Evolutionary conservation across 352 stramenopile species (phyloP), one percentile per base, ranked within the genome.

Genomic region (Elongisporangium anandrum): DNA sequence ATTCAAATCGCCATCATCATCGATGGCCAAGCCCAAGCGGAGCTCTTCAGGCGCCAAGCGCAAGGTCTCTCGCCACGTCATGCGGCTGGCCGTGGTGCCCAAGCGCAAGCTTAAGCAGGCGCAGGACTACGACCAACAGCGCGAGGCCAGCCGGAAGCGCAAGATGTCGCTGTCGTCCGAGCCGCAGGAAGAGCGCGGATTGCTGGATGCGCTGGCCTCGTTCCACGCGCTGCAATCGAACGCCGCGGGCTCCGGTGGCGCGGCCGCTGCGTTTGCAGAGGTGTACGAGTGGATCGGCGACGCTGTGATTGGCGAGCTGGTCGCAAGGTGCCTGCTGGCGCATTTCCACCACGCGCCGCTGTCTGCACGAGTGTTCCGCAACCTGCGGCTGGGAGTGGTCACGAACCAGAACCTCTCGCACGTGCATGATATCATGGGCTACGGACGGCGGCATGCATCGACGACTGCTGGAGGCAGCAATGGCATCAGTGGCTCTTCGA

Each of bases 281-380:
- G 81, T 88, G 45, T 79, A 79, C 62, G 84, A 93, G 65, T 93
- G 84, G 84, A 60, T 93, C 23, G 84, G 84, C 39, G 84, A 93
- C 54, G 81, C 84, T 5, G 73, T 90, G 10, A 71, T 91, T 15
- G 79, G 82, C n/a, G 84, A 93, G 64, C 58, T 91, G 1, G 76
- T 89, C 15, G 81, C 72, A 2, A 64, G 81, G 8, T 88, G 77
- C 34, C 53, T 93, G 21, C 58, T 93, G 34, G 78, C 79, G 4
- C 81, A 91, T 52, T 90, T 91, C 59, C 71, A 82, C 16, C 50
- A 64, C 8, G 65, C 73, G 2, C 79, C 81, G 13, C 51, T 93
- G 16, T 81, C 78, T 22, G 77, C 79, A 38, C 64, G 79, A 1
- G 77, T 93, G 49, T 91, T 90, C 59, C 81, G 81, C 47, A 79